These are phyloP conservation scores for Antrodiella citrinella DNA, from an alignment of 768 basidiomycete species.

Conservation along the genomic window DNA sequence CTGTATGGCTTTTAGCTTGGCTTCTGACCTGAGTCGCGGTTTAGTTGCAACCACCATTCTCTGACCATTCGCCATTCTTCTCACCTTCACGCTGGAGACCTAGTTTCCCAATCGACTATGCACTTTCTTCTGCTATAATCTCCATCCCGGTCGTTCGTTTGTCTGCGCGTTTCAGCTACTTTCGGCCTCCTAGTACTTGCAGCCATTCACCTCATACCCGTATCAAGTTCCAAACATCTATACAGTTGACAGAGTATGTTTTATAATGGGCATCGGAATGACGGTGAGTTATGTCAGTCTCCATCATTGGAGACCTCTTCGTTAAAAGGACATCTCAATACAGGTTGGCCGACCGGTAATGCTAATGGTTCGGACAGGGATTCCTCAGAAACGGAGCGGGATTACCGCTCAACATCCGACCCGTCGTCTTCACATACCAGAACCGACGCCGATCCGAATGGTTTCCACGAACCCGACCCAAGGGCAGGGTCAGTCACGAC, in stretches of 20 bases:
- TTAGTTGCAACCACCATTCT: too few species aligned
- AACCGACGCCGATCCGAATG: conserved; percentile 15
- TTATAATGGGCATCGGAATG: not conserved
- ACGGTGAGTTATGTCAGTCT: not conserved
- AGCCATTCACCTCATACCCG: too few species aligned
- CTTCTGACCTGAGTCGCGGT: too few species aligned
- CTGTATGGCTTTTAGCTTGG: too few species aligned
- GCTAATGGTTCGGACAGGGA: conserved; percentile 17
- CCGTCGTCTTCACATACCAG: conserved; percentile 21
- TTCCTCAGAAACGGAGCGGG: conserved; percentile 26
- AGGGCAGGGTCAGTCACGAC: conserved; percentile 23
- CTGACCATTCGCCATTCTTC: too few species aligned
- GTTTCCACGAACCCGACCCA: conserved; percentile 19
- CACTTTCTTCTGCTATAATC: not conserved
- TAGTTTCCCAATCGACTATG: not conserved
- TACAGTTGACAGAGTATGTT: not conserved
- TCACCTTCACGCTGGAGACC: too few species aligned
- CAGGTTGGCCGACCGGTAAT: conserved; percentile 13
- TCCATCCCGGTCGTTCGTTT: not conserved
- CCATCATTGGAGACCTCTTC: not conserved
- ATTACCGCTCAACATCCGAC: conserved; percentile 24
- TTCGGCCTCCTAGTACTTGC: too few species aligned
- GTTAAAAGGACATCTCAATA: not conserved
- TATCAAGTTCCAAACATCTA: too few species aligned
- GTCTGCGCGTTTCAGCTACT: too few species aligned